These are phyloP conservation scores for Dryadomyces quercus-mongolicae DNA, from an alignment of 2,329 filamentous ascomycete genomes.

Conservation along the genomic window DNA sequence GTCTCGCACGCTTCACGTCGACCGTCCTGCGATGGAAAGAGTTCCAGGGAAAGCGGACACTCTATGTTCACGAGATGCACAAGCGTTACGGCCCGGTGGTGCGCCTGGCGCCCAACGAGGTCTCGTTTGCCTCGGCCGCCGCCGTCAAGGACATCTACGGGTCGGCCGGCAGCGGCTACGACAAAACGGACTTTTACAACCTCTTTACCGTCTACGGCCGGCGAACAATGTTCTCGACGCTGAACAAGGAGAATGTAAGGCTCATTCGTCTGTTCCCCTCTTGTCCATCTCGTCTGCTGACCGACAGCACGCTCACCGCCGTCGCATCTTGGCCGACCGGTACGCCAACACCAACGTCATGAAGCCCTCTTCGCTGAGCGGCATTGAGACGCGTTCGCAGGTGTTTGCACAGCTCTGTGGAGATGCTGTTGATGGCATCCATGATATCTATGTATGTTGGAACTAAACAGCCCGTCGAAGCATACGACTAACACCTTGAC, in stretches of 20 bases:
- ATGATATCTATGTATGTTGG: slow-evolving; percentile 49
- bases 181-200: slow-evolving; percentile 54
- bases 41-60: slow-evolving; percentile 37
- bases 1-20: slow-evolving; percentile 35
- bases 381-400: slow-evolving; percentile 43
- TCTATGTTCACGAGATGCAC: slow-evolving; percentile 45
- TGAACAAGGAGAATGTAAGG: slow-evolving; percentile 40
- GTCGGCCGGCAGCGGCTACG: slow-evolving; percentile 48
- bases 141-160: slow-evolving; percentile 53
- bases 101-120: slow-evolving; percentile 44
- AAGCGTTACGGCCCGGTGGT: slow-evolving; percentile 43
- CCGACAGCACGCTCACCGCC: slow-evolving; percentile 47
- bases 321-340: slow-evolving; percentile 50
- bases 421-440: slow-evolving; percentile 27
- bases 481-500: no score
- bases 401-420: slow-evolving; percentile 43
- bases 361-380: slow-evolving; percentile 38
- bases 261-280: background rate
- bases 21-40: slow-evolving; percentile 43
- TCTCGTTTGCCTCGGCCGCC: slow-evolving; percentile 42
- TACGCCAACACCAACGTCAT: slow-evolving; percentile 60
- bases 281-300: background rate
- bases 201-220: slow-evolving; percentile 46
- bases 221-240: slow-evolving; percentile 48
- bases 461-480: background rate